Percentiles rank a stretch among this genome's conserved stretches.
These are phyloP conservation scores for Fusarium sp. DNA, from an alignment of 2,329 filamentous ascomycete genomes.

Conservation along the genomic window DNA sequence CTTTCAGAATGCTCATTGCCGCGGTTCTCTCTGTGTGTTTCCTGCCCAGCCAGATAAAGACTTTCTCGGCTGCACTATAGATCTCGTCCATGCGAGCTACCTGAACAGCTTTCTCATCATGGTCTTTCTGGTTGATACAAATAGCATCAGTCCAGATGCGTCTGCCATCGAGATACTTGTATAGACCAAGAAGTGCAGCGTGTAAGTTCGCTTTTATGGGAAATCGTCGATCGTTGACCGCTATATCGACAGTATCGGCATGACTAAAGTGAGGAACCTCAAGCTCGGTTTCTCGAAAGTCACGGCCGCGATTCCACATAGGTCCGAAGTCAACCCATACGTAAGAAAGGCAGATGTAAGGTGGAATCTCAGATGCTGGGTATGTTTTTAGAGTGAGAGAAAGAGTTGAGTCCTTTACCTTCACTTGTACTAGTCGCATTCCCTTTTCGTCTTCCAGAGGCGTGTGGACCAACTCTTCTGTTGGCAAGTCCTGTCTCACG, in stretches of 20 bases:
- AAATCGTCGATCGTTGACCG: not conserved
- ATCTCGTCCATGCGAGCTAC: slow-evolving; percentile 24
- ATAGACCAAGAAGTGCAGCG: slow-evolving; percentile 6
- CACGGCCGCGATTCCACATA: slow-evolving; percentile 8
- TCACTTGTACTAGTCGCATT: not conserved
- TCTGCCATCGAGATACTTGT: not conserved
- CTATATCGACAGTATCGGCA: slow-evolving; percentile 1
- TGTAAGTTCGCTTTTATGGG: slow-evolving; percentile 12
- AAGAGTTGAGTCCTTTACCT: not conserved
- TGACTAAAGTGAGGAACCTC: slow-evolving; percentile 19
- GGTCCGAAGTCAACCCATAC: slow-evolving; percentile 29
- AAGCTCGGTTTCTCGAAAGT: slow-evolving; percentile 23
- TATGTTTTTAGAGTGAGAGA: not conserved
- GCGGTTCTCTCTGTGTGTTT: not conserved
- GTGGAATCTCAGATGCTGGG: slow-evolving; percentile 1
- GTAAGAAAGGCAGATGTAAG: slow-evolving; percentile 21
- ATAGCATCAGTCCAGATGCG: slow-evolving; percentile 25
- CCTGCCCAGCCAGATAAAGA: slow-evolving; percentile 14
- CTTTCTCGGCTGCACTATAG: slow-evolving; percentile 11
- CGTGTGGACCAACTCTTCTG: slow-evolving; percentile 1
- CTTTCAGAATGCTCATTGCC: slow-evolving; percentile 4
- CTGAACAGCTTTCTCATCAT: slow-evolving; percentile 2
- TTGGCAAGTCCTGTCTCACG: not conserved
- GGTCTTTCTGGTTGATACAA: slow-evolving; percentile 16
- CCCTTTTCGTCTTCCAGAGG: not conserved